Evolutionary conservation across 2,329 filamentous ascomycete species (phyloP).

Genomic region (Bipolaris oryzae): DNA sequence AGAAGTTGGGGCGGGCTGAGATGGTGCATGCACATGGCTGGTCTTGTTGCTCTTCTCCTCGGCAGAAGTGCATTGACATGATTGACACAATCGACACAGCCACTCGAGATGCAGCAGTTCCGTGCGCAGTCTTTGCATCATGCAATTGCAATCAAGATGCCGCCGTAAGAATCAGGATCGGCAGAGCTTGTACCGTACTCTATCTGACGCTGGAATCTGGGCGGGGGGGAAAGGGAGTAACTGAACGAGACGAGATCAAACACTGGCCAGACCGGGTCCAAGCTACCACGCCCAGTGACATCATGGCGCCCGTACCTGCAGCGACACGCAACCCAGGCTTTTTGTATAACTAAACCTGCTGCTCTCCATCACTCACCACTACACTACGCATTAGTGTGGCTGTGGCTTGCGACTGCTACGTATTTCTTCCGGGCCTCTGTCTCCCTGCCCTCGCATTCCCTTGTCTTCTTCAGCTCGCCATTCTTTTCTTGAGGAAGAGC

Average conservation of each 20-base stretch:
- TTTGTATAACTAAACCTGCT: slow-evolving; percentile 18
- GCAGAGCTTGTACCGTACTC: too few species aligned
- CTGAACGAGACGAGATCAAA: slow-evolving; percentile 10
- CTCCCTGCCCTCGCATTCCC: slow-evolving; percentile 1
- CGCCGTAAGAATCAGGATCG: background rate
- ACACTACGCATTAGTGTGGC: background rate
- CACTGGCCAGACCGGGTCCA: background rate
- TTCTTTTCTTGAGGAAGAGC: background rate
- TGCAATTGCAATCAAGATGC: too few species aligned
- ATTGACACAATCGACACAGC: too few species aligned
- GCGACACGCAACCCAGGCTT: slow-evolving; percentile 8
- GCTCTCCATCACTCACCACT: slow-evolving; percentile 1
- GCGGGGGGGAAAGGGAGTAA: background rate
- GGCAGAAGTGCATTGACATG: background rate
- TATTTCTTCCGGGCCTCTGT: background rate
- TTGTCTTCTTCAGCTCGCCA: slow-evolving; percentile 15
- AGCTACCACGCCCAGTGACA: slow-evolving; percentile 8
- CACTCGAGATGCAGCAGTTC: too few species aligned
- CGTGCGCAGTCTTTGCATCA: too few species aligned
- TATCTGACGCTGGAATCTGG: background rate
- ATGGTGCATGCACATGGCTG: background rate
- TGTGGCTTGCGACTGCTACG: background rate
- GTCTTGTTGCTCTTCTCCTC: background rate
- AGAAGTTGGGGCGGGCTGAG: background rate
- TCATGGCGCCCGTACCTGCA: slow-evolving; percentile 16